Percentiles rank a stretch among this genome's conserved stretches.
These are phyloP conservation scores for Austropuccinia psidii DNA, from an alignment of 1,284 basidiomycete species.

Conservation along the genomic window DNA sequence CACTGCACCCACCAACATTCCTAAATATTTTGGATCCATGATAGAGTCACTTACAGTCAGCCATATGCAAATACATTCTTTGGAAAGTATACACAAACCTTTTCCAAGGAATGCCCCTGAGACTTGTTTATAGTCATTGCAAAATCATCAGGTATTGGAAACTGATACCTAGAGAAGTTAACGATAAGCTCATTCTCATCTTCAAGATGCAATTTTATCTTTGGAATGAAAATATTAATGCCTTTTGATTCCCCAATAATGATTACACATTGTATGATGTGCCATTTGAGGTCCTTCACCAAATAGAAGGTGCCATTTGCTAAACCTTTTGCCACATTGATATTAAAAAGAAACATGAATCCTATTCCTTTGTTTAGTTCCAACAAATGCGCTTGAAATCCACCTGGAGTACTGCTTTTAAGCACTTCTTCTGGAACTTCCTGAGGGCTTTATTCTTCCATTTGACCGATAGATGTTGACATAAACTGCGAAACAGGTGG, in stretches of 20 bases:
- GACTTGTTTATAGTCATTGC: conserved; percentile 12
- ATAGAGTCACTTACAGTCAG: not conserved
- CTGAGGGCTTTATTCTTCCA: too few relatives aligned
- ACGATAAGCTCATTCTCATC: not conserved
- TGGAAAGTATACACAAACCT: not conserved
- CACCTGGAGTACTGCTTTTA: not conserved
- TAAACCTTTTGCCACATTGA: not conserved
- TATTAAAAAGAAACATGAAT: not conserved
- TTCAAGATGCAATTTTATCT: not conserved
- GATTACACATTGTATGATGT: not conserved
- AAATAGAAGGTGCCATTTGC: not conserved
- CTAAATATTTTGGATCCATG: too few relatives aligned
- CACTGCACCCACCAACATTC: too few relatives aligned
- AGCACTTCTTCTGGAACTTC: not conserved
- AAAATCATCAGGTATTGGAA: not conserved
- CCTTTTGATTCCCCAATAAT: not conserved
- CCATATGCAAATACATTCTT: not conserved
- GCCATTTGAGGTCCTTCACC: not conserved
- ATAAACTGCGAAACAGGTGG: too few relatives aligned
- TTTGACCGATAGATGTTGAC: too few relatives aligned
- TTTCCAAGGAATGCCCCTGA: not conserved
- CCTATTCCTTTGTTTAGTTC: not conserved
- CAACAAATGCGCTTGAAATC: not conserved
- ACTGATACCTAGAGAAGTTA: not conserved
- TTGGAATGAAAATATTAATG: not conserved